Conservation (phyloP, 208 protist genomes). For the Trypanosomatidae sp. region DNA sequence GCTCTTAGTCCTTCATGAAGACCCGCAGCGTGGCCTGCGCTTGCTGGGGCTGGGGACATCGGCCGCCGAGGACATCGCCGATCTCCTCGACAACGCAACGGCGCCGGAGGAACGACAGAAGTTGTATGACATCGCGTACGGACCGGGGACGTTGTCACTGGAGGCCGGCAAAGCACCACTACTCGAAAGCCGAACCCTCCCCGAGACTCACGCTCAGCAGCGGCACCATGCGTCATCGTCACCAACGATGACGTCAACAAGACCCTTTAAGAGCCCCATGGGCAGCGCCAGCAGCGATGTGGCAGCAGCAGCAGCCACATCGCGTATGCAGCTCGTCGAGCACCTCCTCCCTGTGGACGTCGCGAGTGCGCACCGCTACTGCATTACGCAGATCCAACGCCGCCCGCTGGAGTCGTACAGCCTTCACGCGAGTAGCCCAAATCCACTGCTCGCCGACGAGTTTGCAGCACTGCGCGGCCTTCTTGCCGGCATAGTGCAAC, state of each 20-base stretch:
- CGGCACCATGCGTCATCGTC: not conserved
- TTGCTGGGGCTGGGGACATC: conserved; percentile 45
- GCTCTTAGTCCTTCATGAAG: conserved; percentile 60
- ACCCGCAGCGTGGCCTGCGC: conserved; percentile 44
- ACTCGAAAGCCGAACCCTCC: not conserved
- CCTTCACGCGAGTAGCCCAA: conserved; percentile 57
- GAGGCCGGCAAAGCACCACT: not conserved
- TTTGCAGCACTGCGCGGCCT: conserved; percentile 41
- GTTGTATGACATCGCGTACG: conserved; percentile 12
- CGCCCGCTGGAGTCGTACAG: conserved; percentile 30
- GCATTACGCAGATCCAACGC: conserved; percentile 60
- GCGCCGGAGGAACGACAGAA: conserved; percentile 18
- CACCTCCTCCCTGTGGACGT: conserved; percentile 55
- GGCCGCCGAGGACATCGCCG: conserved; percentile 32
- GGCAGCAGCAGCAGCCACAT: not conserved
- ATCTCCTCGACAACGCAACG: conserved; percentile 29
- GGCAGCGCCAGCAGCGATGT: not conserved
- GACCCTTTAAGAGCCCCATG: too few relatives aligned
- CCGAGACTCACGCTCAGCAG: not conserved
- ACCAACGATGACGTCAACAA: not conserved
- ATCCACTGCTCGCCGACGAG: conserved; percentile 71
- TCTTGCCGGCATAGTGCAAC: conserved; percentile 28
- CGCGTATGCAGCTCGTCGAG: conserved; percentile 25
- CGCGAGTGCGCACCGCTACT: conserved; percentile 50
- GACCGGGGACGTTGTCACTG: not conserved